phyloP scores from a whole-genome alignment of 192 early-diverging fungal genomes.

The Chytriomyces hyalinus region DNA sequence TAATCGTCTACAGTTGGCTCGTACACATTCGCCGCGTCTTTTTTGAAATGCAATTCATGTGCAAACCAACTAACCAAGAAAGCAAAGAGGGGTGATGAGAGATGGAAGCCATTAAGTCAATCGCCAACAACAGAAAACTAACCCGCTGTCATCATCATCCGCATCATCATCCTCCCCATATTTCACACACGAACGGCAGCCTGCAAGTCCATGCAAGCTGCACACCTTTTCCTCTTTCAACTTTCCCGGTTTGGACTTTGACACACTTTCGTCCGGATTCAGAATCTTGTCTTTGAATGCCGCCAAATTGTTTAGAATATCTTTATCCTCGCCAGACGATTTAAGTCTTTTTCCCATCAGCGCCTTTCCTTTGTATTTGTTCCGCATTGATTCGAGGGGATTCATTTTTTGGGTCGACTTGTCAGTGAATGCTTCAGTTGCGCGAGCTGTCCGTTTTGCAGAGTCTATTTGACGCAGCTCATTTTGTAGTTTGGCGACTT shows the following conservation, averaged over 20 bases:
- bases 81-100: too few relatives aligned
- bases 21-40: constrained; percentile 64
- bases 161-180: constrained; percentile 62
- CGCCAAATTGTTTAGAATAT: constrained; percentile 15
- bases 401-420: constrained; percentile 39
- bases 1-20: constrained; percentile 60
- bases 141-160: constrained; percentile 58
- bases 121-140: background rate
- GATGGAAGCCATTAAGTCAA: too few relatives aligned
- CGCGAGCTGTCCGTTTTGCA: background rate
- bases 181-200: constrained; percentile 60
- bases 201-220: constrained; percentile 68
- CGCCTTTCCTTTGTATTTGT: constrained; percentile 34
- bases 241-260: constrained; percentile 17
- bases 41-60: constrained; percentile 77
- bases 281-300: constrained; percentile 31
- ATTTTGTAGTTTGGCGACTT: constrained; percentile 67
- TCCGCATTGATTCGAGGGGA: constrained; percentile 32
- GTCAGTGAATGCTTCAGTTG: constrained; percentile 28
- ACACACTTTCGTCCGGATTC: background rate
- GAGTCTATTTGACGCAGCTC: constrained; percentile 67
- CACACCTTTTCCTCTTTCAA: constrained; percentile 55
- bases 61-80: constrained; percentile 67
- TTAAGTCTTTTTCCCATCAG: constrained; percentile 17
- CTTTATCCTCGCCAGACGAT: constrained; percentile 13